Conservation (phyloP, 441 rosid species). For the Brassica hybrid region DNA sequence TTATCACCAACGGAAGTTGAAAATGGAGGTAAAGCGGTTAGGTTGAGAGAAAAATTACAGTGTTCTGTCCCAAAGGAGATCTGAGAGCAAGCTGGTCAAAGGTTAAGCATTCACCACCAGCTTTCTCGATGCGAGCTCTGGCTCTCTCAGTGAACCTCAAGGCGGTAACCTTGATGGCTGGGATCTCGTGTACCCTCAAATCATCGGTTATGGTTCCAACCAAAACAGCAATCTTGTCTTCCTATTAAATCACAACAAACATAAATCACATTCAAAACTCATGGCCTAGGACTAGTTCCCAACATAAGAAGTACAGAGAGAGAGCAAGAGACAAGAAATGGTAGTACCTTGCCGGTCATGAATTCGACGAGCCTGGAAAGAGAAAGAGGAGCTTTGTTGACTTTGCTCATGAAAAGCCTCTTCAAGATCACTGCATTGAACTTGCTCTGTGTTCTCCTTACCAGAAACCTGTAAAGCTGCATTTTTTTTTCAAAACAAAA, state of each 20-base stretch:
- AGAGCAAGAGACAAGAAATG: background rate
- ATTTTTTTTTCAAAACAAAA: background rate
- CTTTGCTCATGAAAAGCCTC: conserved; percentile 95
- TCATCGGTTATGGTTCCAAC: conserved; percentile 90
- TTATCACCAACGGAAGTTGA: background rate
- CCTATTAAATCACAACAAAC: conserved; percentile 41
- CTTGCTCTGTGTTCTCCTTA: conserved; percentile 86
- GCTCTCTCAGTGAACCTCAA: conserved; percentile 85
- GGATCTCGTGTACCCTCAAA: conserved; percentile 75
- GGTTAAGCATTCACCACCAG: conserved; percentile 93
- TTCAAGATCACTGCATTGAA: conserved; percentile 91
- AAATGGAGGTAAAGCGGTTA: background rate
- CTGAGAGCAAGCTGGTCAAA: conserved; percentile 86
- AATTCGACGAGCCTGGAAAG: conserved; percentile 67
- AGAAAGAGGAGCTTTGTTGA: conserved; percentile 89
- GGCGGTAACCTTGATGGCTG: conserved; percentile 78
- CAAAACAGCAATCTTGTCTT: conserved; percentile 72
- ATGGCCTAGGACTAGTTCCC: background rate
- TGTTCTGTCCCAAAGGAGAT: conserved; percentile 93
- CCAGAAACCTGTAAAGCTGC: conserved; percentile 85
- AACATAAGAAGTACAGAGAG: background rate
- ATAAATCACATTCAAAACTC: conserved; percentile 5
- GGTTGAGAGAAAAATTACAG: conserved; percentile 47
- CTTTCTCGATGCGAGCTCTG: conserved; percentile 86
- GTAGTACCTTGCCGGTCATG: conserved; percentile 73